Percentiles rank a stretch among this genome's conserved stretches.
Evolutionary conservation across 2,329 filamentous ascomycete species (phyloP).

Genomic region (Metarhizium robertsii): DNA sequence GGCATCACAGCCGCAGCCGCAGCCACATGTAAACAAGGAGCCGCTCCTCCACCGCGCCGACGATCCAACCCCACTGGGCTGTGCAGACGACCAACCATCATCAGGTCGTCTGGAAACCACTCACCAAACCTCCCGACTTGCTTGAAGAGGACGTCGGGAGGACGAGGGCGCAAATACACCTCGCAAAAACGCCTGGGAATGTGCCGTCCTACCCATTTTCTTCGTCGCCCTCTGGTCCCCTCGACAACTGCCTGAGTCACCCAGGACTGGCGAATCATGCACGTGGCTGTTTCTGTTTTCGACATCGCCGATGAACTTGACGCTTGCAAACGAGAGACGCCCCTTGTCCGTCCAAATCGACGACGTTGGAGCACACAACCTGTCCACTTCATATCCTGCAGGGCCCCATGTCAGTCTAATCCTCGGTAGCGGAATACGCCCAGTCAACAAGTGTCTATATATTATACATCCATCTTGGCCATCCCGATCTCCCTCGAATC

Average conservation of each 20-base stretch:
- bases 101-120: background rate
- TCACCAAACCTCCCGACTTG: background rate
- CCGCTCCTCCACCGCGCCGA: background rate
- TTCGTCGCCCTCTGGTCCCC: background rate
- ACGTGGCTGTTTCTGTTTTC: background rate
- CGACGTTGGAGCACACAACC: background rate
- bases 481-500: background rate
- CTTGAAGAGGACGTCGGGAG: background rate
- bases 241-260: background rate
- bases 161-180: too few relatives aligned
- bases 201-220: too few relatives aligned
- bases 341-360: background rate
- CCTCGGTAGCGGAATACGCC: background rate
- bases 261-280: background rate
- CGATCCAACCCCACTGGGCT: background rate
- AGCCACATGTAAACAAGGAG: background rate
- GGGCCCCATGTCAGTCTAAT: background rate
- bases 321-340: background rate
- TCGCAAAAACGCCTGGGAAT: too few relatives aligned
- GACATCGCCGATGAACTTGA: background rate
- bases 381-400: background rate
- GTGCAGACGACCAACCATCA: background rate
- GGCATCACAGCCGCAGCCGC: background rate
- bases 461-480: background rate
- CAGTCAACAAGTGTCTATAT: background rate